phyloP scores from a whole-genome alignment of 805 yeast genomes.

The Blastobotrys parvus region DNA sequence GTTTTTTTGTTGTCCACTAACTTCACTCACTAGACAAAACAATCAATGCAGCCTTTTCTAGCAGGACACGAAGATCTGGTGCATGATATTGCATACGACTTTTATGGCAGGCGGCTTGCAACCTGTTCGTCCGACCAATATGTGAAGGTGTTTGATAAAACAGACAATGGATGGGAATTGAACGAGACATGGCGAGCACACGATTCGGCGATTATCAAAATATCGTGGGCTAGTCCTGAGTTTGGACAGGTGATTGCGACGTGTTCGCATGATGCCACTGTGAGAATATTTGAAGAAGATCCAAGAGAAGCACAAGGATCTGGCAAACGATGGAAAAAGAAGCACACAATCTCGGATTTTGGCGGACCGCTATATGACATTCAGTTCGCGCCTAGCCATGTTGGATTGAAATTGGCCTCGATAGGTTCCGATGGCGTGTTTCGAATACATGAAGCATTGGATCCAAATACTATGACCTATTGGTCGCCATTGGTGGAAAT shows the following conservation, averaged over 20 bases:
- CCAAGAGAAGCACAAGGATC: constrained; percentile 64
- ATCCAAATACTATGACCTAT: constrained; percentile 75
- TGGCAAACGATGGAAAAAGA: constrained; percentile 76
- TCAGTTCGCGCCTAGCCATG: constrained; percentile 79
- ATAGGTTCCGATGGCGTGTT: constrained; percentile 85
- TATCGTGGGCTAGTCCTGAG: constrained; percentile 93
- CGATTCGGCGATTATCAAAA: constrained; percentile 73
- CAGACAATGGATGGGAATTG: constrained; percentile 50
- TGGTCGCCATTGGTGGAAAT: constrained; percentile 78
- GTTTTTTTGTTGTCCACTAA: no score
- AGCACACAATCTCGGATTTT: constrained; percentile 75
- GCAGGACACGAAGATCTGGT: constrained; percentile 92
- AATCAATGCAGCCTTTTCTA: constrained; percentile 55
- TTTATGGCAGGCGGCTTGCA: constrained; percentile 85
- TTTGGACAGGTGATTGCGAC: constrained; percentile 81
- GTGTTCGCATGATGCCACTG: constrained; percentile 82
- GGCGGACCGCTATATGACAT: constrained; percentile 85
- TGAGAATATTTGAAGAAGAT: constrained; percentile 86
- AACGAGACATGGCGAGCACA: constrained; percentile 95
- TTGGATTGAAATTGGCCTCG: constrained; percentile 75
- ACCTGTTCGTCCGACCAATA: constrained; percentile 95
- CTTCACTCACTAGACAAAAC: no score
- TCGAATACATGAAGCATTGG: constrained; percentile 78
- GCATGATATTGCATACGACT: constrained; percentile 82
- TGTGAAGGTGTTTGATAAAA: constrained; percentile 73